These are phyloP conservation scores for Bipolaris gigantea DNA, from an alignment of 2,329 filamentous ascomycete species.

Conservation along the genomic window DNA sequence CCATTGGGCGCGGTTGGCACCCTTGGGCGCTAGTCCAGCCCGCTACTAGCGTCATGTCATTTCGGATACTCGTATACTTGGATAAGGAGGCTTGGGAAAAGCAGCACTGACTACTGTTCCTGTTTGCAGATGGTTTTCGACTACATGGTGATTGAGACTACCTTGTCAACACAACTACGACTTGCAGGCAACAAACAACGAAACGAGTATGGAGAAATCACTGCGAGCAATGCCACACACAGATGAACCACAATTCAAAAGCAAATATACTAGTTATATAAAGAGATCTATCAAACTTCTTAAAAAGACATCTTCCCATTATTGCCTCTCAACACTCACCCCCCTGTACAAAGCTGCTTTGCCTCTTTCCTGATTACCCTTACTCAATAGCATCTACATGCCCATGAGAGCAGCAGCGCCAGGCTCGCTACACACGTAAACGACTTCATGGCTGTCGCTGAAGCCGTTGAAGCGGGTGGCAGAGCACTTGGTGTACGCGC, in stretches of 20 bases:
- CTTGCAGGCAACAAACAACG: no score
- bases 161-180: no score
- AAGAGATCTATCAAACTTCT: slow-evolving; percentile 14
- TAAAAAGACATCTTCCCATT: background rate
- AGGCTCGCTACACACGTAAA: slow-evolving; percentile 93
- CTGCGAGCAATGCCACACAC: background rate
- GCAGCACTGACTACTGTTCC: background rate
- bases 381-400: slow-evolving; percentile 16
- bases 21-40: background rate
- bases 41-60: background rate
- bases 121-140: no score
- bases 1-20: background rate
- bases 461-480: slow-evolving; percentile 98
- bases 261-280: background rate
- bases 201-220: no score
- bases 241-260: background rate
- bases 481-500: slow-evolving; percentile 97
- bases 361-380: no score
- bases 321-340: background rate
- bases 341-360: background rate
- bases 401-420: slow-evolving; percentile 74
- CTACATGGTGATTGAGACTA: no score
- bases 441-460: slow-evolving; percentile 84
- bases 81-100: background rate
- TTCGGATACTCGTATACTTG: background rate